Evolutionary conservation across 208 protist genomes (phyloP), one percentile per base, ranked within the genome.

Genomic region (Wallacemonas rigidus): DNA sequence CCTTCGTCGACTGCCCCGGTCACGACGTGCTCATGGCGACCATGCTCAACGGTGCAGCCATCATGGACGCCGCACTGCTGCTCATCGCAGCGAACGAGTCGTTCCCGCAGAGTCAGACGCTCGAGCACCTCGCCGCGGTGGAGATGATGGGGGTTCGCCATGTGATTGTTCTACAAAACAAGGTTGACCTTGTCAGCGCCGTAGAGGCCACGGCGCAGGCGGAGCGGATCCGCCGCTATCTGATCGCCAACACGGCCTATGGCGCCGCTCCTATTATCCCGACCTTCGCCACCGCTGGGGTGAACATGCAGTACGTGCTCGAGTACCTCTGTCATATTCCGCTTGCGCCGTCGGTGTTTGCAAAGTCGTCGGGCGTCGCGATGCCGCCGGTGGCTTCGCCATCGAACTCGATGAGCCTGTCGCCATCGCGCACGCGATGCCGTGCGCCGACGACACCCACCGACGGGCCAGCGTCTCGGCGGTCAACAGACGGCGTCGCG

Each of bases 21-120:
- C 99, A 99, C 92, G 99, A 99, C 90, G 98, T 99, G 85, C 97
- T 99, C 53, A 99, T 99, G 99, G 98, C 99, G 36, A 99, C 99
- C 56, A 99, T 99, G 99, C 94, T 99, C 45, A 99, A 99, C 96
- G 99, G 98, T 70, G 99, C 99, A 26, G 98, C 99, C 72, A 99
- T 99, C 77, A 99, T 99, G 99, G 99, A 99, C 80, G 99, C 99
- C 15, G 99, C 99, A 8, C 79, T 99, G 44, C 89, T 99, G 41
- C 93, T 99, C 11, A 99, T 99, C 79, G 99, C 99, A 38, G 99
- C 97, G 62, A 99, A 99, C 82, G 98, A 99, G 80, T 70, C 87
- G n/a, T 99, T 98, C 83, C 98, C 98, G 69, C 98, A 99, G 87
- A 91, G 92, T 44, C 94, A 98, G 81, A 98, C 94, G 41, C 79